Percentiles rank a stretch among this genome's conserved stretches.
phyloP scores from a whole-genome alignment of 2,329 filamentous ascomycete species.

The Epichloe coenophiala region DNA sequence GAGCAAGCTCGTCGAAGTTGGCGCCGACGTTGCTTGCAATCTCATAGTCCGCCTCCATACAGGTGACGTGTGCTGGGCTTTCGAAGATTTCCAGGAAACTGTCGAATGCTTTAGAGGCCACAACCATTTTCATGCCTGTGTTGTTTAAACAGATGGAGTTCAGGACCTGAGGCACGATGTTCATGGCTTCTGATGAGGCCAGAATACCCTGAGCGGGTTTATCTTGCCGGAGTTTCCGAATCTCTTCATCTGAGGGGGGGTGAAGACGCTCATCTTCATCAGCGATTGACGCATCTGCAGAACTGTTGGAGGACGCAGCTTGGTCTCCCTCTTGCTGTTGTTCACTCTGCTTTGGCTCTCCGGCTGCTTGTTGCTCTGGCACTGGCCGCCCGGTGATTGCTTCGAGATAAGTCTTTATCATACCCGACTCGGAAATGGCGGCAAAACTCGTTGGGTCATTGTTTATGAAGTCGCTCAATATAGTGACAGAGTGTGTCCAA shows the following conservation, averaged over 20 bases:
- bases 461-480: conserved; percentile 92
- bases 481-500: conserved; percentile 88
- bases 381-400: conserved; percentile 52
- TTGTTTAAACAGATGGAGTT: conserved; percentile 90
- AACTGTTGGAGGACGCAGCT: conserved; percentile 24
- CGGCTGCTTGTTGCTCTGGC: conserved; percentile 14
- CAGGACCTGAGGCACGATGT: conserved; percentile 73
- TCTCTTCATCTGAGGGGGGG: conserved; percentile 36
- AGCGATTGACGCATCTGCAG: conserved; percentile 24
- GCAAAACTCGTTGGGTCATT: conserved; percentile 97
- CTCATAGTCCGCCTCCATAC: conserved; percentile 58
- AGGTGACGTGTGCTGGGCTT: conserved; percentile 75
- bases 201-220: conserved; percentile 59
- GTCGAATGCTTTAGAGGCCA: conserved; percentile 67
- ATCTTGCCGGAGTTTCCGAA: conserved; percentile 30
- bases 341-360: conserved; percentile 17
- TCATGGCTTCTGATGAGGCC: conserved; percentile 78
- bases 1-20: conserved; percentile 84
- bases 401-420: conserved; percentile 76
- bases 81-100: conserved; percentile 95
- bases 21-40: conserved; percentile 63
- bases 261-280: conserved; percentile 30
- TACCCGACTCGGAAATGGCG: conserved; percentile 84
- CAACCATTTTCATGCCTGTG: conserved; percentile 74
- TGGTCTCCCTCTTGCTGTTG: conserved; percentile 21